Conservation (phyloP, 345 rosid genomes). For the Camelina laxa region DNA sequence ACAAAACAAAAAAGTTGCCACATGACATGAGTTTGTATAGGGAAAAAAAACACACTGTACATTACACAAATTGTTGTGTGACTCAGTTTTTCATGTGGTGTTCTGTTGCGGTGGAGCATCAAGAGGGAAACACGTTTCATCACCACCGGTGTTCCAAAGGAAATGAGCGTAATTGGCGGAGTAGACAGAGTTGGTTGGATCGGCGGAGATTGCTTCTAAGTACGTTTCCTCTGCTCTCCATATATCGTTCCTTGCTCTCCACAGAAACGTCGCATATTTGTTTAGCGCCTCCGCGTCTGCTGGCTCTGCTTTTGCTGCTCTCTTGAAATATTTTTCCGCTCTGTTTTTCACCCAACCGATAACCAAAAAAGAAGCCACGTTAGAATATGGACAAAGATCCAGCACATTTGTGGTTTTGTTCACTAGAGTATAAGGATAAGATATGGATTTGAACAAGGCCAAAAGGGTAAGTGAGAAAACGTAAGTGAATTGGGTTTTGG, state of each 20-base stretch:
- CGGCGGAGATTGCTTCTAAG: constrained; percentile 81
- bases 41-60: constrained; percentile 30
- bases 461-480: constrained; percentile 24
- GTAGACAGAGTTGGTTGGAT: constrained; percentile 68
- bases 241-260: constrained; percentile 75
- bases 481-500: constrained; percentile 23
- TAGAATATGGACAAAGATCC: constrained; percentile 34
- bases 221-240: constrained; percentile 95
- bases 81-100: constrained; percentile 7
- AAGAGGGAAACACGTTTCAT: constrained; percentile 94
- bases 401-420: constrained; percentile 16
- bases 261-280: constrained; percentile 84
- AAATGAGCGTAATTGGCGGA: constrained; percentile 90
- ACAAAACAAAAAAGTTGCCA: constrained; percentile 34
- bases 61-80: constrained; percentile 20
- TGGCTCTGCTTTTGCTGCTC: constrained; percentile 65
- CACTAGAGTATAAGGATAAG: constrained; percentile 31
- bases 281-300: constrained; percentile 78
- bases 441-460: constrained; percentile 20
- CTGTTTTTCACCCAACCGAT: constrained; percentile 47
- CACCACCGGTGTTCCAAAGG: constrained; percentile 95
- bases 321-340: constrained; percentile 86
- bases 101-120: constrained; percentile 45
- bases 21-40: constrained; percentile 33
- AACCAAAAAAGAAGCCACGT: constrained; percentile 26